These are phyloP conservation scores for Penicillium ochrochloron DNA, from an alignment of 495 filamentous ascomycete genomes.

Conservation along the genomic window DNA sequence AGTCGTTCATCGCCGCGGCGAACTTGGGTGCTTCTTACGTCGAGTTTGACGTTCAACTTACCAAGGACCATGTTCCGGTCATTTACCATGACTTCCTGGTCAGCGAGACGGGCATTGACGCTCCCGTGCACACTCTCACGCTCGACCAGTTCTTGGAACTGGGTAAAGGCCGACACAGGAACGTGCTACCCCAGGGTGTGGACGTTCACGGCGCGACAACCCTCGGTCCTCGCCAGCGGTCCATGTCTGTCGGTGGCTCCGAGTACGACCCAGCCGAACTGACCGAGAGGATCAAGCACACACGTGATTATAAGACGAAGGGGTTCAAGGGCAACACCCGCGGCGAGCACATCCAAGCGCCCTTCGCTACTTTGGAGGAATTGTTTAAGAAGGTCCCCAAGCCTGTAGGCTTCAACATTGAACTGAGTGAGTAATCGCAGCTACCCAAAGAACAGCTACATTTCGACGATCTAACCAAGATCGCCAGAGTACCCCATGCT, in stretches of 20 bases:
- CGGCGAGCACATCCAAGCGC: conserved; percentile 90
- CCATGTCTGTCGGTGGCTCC: conserved; percentile 61
- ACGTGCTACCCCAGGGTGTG: conserved; percentile 20
- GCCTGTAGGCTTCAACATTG: conserved; percentile 92
- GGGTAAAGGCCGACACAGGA: conserved; percentile 52
- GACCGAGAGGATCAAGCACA: conserved; percentile 95
- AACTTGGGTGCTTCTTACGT: conserved; percentile 92
- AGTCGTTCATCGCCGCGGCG: conserved; percentile 94
- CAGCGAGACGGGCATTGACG: conserved; percentile 97
- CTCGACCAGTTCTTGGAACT: conserved; percentile 91
- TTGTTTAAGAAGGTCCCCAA: conserved; percentile 84
- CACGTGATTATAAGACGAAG: conserved; percentile 87
- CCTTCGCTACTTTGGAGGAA: conserved; percentile 93
- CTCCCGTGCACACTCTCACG: conserved; percentile 92
- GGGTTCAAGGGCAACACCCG: conserved; percentile 96
- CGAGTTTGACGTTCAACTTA: conserved; percentile 95
- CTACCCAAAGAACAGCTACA: conserved; percentile 31
- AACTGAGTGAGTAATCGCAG: conserved; percentile 69
- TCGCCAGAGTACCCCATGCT: conserved; percentile 90
- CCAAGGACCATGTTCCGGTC: conserved; percentile 97
- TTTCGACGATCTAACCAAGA: conserved; percentile 36
- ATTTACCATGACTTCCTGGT: conserved; percentile 99
- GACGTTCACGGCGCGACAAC: conserved; percentile 25
- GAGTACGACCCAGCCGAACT: conserved; percentile 62
- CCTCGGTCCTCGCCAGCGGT: conserved; percentile 46